Conservation (phyloP, 2,329 filamentous ascomycete species). For the Simplicillium sp. region DNA sequence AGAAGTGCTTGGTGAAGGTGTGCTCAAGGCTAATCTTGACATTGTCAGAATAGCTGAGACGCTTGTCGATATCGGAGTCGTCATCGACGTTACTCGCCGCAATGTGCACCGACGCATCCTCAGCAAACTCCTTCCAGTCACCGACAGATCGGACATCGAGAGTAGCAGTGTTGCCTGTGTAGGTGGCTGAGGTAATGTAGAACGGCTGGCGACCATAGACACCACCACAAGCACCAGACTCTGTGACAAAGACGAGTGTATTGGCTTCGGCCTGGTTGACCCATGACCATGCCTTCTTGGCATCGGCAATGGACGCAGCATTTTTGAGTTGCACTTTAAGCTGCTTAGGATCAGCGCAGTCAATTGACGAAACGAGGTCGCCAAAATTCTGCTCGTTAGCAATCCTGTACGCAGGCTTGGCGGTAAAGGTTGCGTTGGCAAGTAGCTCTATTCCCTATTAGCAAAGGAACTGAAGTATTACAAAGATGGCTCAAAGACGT, state of each 20-base stretch:
- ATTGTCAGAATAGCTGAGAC: constrained; percentile 5
- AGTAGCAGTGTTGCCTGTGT: constrained; percentile 1
- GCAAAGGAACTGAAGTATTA: background rate
- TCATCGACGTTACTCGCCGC: constrained; percentile 1
- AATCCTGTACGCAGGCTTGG: constrained; percentile 4
- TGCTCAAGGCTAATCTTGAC: constrained; percentile 7
- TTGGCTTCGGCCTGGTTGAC: constrained; percentile 2
- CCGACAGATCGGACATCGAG: constrained; percentile 1
- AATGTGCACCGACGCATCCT: constrained; percentile 5
- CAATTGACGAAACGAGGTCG: constrained; percentile 4
- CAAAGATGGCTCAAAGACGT: background rate
- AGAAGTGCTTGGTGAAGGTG: constrained; percentile 7
- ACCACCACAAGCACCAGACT: constrained; percentile 5
- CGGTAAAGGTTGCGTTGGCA: constrained; percentile 7
- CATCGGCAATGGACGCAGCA: constrained; percentile 1
- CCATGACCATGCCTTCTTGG: constrained; percentile 5
- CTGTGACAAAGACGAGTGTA: constrained; percentile 5
- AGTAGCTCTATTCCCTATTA: constrained; percentile 1
- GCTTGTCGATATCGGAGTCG: background rate
- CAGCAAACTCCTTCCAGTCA: constrained; percentile 4
- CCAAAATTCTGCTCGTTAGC: constrained; percentile 5
- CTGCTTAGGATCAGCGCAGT: constrained; percentile 5
- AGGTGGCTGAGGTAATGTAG: constrained; percentile 3
- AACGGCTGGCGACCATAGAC: constrained; percentile 5
- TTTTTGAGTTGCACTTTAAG: constrained; percentile 1